Evolutionary conservation across 1,284 basidiomycete genomes (phyloP).

Genomic region (Coniophora puteana): DNA sequence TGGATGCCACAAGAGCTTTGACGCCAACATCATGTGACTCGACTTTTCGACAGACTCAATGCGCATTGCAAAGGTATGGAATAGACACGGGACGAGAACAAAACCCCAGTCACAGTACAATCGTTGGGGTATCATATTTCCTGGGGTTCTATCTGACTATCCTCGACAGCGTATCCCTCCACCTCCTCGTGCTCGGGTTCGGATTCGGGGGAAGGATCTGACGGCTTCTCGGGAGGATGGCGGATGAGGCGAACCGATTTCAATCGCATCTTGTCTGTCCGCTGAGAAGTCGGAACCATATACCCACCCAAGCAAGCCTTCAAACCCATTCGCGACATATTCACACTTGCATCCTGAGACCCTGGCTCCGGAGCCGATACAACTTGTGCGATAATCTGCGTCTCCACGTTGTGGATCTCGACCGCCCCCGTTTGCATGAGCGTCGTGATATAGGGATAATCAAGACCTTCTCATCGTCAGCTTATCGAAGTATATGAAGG

Average conservation of each 20-base stretch:
- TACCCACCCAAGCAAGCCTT: slow-evolving; percentile 50
- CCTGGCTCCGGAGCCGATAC: slow-evolving; percentile 53
- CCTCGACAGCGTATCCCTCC: too few species aligned
- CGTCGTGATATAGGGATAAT: slow-evolving; percentile 77
- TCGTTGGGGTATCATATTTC: too few species aligned
- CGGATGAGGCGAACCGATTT: slow-evolving; percentile 24
- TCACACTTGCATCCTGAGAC: slow-evolving; percentile 19
- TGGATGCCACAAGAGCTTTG: too few species aligned
- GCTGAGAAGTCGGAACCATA: slow-evolving; percentile 57
- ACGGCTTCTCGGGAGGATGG: too few species aligned
- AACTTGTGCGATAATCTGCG: slow-evolving; percentile 72
- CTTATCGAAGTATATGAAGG: not conserved
- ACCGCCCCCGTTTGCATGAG: slow-evolving; percentile 77
- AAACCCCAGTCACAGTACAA: too few species aligned
- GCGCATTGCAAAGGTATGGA: too few species aligned
- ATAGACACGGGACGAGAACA: too few species aligned
- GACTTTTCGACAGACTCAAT: too few species aligned
- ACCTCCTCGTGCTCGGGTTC: too few species aligned
- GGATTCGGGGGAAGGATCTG: too few species aligned
- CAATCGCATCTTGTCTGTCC: slow-evolving; percentile 51
- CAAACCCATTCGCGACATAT: slow-evolving; percentile 33
- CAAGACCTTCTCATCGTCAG: slow-evolving; percentile 52
- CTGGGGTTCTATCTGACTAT: too few species aligned
- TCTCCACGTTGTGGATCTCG: slow-evolving; percentile 77
- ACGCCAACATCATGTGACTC: too few species aligned